Conservation (phyloP, 148 eudicot genomes). For the Arbutus unedo region DNA sequence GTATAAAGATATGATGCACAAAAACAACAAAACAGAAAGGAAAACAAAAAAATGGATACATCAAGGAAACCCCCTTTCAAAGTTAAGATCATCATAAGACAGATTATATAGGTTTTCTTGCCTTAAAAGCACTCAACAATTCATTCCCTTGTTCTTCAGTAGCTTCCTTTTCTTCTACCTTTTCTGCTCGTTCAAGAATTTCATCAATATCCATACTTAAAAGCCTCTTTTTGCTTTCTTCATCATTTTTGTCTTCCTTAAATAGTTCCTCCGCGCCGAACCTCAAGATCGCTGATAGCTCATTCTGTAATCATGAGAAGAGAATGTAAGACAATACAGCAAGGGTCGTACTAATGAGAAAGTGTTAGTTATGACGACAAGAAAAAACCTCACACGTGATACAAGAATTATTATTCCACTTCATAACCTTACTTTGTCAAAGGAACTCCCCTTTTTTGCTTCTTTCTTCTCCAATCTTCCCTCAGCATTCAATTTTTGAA, state of each 20-base stretch:
- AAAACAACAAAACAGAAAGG: not conserved
- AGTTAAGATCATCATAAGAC: not conserved
- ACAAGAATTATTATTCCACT: not conserved
- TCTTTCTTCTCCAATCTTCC: constrained; percentile 96
- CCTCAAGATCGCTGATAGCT: constrained; percentile 96
- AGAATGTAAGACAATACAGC: not conserved
- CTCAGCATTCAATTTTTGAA: constrained; percentile 97
- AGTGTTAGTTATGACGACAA: not conserved
- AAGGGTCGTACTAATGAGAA: not conserved
- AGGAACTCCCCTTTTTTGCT: constrained; percentile 75
- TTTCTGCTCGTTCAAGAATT: constrained; percentile 98
- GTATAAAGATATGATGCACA: not conserved
- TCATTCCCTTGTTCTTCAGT: constrained; percentile 71
- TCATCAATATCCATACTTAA: constrained; percentile 94
- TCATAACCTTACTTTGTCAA: constrained; percentile 71
- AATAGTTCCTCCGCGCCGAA: constrained; percentile 98
- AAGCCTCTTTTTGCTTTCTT: constrained; percentile 94
- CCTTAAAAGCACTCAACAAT: constrained; percentile 95
- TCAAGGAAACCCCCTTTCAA: not conserved
- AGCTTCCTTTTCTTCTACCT: constrained; percentile 78
- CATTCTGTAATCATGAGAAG: constrained; percentile 56
- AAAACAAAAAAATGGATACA: not conserved
- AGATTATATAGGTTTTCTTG: constrained; percentile 10
- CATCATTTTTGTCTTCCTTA: constrained; percentile 93
- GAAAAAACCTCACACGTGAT: too few relatives aligned